Percentiles rank a stretch among this genome's conserved stretches.
Evolutionary conservation across 2,329 filamentous ascomycete species (phyloP).

Genomic region (Penicillium sp.): DNA sequence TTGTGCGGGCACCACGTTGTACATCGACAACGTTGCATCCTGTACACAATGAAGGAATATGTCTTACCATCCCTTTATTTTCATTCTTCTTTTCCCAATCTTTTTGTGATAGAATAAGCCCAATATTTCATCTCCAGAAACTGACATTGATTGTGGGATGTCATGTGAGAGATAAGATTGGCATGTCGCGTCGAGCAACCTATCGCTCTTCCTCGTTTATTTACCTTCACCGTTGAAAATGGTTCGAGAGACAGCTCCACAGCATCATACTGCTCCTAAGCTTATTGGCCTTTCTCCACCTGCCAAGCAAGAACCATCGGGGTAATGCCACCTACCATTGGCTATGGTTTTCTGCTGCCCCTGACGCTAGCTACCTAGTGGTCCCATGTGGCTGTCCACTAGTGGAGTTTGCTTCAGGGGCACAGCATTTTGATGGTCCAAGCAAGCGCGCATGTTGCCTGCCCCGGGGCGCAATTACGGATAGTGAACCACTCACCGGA

Average conservation of each 20-base stretch:
- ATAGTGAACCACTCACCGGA: conserved; percentile 11
- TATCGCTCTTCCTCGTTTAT: neutral
- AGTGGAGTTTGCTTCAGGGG: conserved; percentile 17
- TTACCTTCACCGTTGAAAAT: conserved; percentile 2
- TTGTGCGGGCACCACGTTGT: too few relatives aligned
- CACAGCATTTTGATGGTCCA: conserved; percentile 5
- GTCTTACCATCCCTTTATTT: too few relatives aligned
- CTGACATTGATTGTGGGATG: neutral
- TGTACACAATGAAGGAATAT: too few relatives aligned
- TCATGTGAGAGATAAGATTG: conserved; percentile 3
- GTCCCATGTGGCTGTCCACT: conserved; percentile 11
- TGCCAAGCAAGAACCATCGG: conserved; percentile 26
- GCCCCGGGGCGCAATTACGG: conserved; percentile 1
- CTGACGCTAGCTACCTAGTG: conserved; percentile 20
- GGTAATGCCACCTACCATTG: conserved; percentile 14
- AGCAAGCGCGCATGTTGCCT: conserved; percentile 2
- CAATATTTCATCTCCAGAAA: neutral
- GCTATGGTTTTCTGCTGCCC: conserved; percentile 10
- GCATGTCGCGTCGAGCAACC: neutral
- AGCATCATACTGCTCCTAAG: conserved; percentile 5
- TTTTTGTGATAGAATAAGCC: too few relatives aligned
- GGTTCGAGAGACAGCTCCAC: conserved; percentile 9
- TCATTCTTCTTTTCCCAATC: too few relatives aligned
- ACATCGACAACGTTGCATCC: too few relatives aligned
- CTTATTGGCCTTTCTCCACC: conserved; percentile 17